Base-by-base conservation (phyloP, 192 early-diverging fungal species). In the Diversispora epigaea region DNA sequence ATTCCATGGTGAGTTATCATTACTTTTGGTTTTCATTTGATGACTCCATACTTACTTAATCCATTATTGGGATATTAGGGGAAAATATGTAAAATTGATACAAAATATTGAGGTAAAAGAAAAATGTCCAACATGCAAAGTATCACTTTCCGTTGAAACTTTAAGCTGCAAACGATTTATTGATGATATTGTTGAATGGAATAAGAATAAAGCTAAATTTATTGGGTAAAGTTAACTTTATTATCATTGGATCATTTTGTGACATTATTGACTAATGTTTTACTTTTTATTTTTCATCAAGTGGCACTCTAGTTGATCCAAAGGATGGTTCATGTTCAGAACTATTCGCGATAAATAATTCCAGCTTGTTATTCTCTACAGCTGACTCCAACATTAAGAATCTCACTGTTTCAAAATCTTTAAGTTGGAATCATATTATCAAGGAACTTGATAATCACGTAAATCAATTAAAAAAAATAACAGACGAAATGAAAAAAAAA, bases 351-450 rank as follows among this genome's bases (percentile, higher is more conserved):
- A 4, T 17, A 9, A 44, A 65, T 32, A 32, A 32, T 32, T 32
- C 25, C 25, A 32, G 25, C 25, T 32, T 32, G 25, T 32, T 32
- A 32, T 65, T 65, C 43, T 6, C 63, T 32, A 65, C 41, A 4
- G 15, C 3, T 19, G 41, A 39, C 32, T 6, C 8, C 41, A 7
- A 44, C 43, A 44, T 43, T 43, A 6, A 17, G 3, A 41, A 67
- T 10, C 65, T 67, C 22, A 22, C 15, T 10, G 45, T 14, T 4
- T 67, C n/a, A 10, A 10, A n/a, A 21, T 8, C 11, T 6, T 7
- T 25, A 15, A 58, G 41, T 47, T 55, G 79, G 76, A 17, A 50
- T 47, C 3, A 17, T 40, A 79, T 76, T 21, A 52, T 55, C 21
- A 15, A 49, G 0, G 67, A 79, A 19, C 55, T 79, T 6, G 6